Base-by-base conservation (phyloP, 495 filamentous ascomycete genomes). In the Talaromyces thailandensis region DNA sequence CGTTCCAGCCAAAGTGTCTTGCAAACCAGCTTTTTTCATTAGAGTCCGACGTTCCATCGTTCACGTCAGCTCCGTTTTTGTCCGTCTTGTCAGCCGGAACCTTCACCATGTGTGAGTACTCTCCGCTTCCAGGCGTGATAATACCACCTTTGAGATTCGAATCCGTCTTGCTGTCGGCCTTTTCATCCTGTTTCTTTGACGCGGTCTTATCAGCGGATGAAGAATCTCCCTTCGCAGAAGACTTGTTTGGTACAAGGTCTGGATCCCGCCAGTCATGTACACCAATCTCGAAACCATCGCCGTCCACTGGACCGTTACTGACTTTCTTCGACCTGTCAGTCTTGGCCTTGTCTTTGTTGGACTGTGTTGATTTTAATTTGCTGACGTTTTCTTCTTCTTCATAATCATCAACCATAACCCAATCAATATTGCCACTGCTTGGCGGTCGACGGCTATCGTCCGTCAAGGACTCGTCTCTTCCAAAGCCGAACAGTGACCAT, bases 181-280 rank as follows among this genome's bases (percentile, higher is more conserved):
- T 59, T 18, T 68, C 62, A 3, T 16, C 43, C 56, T 50, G 62
- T 51, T 31, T 64, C 40, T 52, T 65, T 40, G 35, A 66, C 53
- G 25, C 58, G 26, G 21, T 62, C 48, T 52, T 21, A 18, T 58
- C 29, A 26, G 62, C 62, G 58, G 55, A 71, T 65, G 67, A 75
- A 16, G 69, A 64, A 21, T 62, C 73, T 63, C 61, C 60, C 35
- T 71, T 64, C 7, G 66, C 64, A 23, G 71, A 75, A 57, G 63
- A 69, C 51, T 74, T 75, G 9, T 73, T 63, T 31, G 71, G 69
- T 53, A 91, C 81, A 18, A 95, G 76, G 68, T 95, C 91, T 4
- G 90, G 88, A 68, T 96, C 92, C 61, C 91, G 85, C 92, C 92
- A 96, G 66, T 96, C 92, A 64, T 96, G 91, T 12, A 95, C 87